Evolutionary conservation across 352 stramenopile genomes (phyloP).

Genomic region (Saprolegnia diclina): DNA sequence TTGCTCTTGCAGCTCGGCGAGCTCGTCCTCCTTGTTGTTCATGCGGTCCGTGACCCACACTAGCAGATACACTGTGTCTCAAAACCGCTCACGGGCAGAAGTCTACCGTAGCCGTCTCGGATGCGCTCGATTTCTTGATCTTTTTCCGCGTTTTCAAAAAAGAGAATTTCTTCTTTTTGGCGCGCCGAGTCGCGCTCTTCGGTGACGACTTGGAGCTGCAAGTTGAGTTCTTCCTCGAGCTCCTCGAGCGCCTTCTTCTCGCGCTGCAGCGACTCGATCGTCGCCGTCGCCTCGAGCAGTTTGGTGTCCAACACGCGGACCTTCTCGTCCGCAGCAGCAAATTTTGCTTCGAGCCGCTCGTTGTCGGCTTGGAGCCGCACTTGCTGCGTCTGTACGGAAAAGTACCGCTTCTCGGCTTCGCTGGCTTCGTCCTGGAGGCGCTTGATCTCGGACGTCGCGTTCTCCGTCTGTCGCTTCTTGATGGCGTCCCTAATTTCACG

Average conservation of each 20-base stretch:
- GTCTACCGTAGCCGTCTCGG: conserved; percentile 74
- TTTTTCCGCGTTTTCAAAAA: conserved; percentile 78
- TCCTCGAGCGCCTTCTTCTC: conserved; percentile 54
- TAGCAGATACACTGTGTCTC: conserved; percentile 26
- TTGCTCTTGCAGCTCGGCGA: conserved; percentile 79
- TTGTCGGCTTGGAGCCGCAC: conserved; percentile 24
- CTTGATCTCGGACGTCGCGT: conserved; percentile 12
- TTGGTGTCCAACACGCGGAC: conserved; percentile 61
- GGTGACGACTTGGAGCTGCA: conserved; percentile 78
- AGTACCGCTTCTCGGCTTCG: conserved; percentile 19
- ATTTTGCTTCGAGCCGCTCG: conserved; percentile 26
- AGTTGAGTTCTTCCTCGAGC: conserved; percentile 65
- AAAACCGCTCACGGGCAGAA: neutral
- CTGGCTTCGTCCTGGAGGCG: conserved; percentile 22
- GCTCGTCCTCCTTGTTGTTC: conserved; percentile 84
- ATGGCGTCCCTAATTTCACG: conserved; percentile 5
- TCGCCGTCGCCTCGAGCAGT: neutral
- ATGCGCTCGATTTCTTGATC: conserved; percentile 85
- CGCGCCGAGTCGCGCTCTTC: conserved; percentile 75
- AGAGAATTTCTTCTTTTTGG: conserved; percentile 79
- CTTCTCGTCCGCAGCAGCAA: conserved; percentile 21
- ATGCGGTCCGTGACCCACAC: conserved; percentile 85
- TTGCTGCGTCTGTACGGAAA: conserved; percentile 23
- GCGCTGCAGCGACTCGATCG: conserved; percentile 38
- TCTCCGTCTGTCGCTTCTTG: conserved; percentile 10